These are phyloP conservation scores for Tetracladium setigerum DNA, from an alignment of 495 filamentous ascomycete genomes.

Conservation along the genomic window DNA sequence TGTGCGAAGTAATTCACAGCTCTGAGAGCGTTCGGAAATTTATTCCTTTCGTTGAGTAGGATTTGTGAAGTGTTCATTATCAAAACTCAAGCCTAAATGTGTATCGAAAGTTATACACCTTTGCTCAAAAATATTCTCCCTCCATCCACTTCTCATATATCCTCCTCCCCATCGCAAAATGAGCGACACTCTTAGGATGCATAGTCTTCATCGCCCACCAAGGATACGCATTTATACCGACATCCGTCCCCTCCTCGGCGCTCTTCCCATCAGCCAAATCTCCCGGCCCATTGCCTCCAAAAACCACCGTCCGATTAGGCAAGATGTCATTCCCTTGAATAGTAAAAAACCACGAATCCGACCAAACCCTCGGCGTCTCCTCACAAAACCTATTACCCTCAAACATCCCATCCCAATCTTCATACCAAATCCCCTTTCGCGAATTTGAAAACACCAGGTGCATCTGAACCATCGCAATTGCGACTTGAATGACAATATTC, in stretches of 20 bases:
- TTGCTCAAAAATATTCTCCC: constrained; percentile 1
- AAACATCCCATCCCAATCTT: constrained; percentile 33
- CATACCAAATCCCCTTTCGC: constrained; percentile 22
- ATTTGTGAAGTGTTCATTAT: no score
- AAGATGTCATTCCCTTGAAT: constrained; percentile 30
- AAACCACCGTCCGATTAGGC: not conserved
- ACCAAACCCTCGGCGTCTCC: constrained; percentile 33
- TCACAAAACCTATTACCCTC: constrained; percentile 44
- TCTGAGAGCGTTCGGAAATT: no score
- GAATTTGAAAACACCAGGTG: constrained; percentile 8
- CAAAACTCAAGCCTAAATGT: no score
- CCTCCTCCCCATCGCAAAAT: not conserved
- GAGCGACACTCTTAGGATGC: constrained; percentile 7
- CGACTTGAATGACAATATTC: constrained; percentile 6
- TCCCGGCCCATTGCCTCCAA: not conserved
- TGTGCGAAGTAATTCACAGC: no score
- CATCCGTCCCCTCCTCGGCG: not conserved
- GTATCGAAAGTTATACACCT: no score
- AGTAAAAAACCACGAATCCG: constrained; percentile 41
- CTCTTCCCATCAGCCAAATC: not conserved
- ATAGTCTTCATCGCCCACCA: constrained; percentile 8
- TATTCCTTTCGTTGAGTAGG: no score
- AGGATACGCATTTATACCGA: not conserved
- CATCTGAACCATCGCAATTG: constrained; percentile 6
- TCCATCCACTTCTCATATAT: constrained; percentile 5